Evolutionary conservation across 2,329 filamentous ascomycete species (phyloP).

Genomic region (Botrytis hyacinthi): DNA sequence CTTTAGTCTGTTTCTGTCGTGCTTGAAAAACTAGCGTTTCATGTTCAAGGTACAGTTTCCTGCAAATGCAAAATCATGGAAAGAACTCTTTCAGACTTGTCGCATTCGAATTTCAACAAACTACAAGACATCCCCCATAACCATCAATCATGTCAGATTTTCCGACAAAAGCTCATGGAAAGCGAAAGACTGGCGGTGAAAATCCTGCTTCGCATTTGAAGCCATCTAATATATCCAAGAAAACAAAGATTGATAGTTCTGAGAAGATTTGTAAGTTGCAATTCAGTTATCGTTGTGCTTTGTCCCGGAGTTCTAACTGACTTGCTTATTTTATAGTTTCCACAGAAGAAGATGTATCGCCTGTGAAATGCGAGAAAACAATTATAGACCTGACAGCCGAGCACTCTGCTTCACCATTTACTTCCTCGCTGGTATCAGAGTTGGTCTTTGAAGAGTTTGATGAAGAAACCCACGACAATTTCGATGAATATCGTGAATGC

Average conservation of each 20-base stretch:
- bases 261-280: not conserved
- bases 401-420: not conserved
- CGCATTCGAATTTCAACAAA: not conserved
- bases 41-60: not conserved
- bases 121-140: not conserved
- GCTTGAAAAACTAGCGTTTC: not conserved
- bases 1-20: not conserved
- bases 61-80: too few relatives aligned
- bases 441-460: not conserved
- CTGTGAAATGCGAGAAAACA: not conserved
- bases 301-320: not conserved
- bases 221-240: not conserved
- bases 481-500: too few relatives aligned
- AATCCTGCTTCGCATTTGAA: not conserved
- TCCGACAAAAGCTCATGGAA: not conserved
- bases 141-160: not conserved
- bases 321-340: too few relatives aligned
- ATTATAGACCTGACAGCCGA: not conserved
- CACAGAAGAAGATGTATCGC: too few relatives aligned
- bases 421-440: not conserved
- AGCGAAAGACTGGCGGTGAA: not conserved
- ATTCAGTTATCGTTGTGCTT: too few relatives aligned
- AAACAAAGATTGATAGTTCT: not conserved
- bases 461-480: too few relatives aligned
- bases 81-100: not conserved